A percentile compares a stretch with the other conserved stretches of the same genome.
Conservation (phyloP, 768 basidiomycete species). For the Leccinum ochraceum region DNA sequence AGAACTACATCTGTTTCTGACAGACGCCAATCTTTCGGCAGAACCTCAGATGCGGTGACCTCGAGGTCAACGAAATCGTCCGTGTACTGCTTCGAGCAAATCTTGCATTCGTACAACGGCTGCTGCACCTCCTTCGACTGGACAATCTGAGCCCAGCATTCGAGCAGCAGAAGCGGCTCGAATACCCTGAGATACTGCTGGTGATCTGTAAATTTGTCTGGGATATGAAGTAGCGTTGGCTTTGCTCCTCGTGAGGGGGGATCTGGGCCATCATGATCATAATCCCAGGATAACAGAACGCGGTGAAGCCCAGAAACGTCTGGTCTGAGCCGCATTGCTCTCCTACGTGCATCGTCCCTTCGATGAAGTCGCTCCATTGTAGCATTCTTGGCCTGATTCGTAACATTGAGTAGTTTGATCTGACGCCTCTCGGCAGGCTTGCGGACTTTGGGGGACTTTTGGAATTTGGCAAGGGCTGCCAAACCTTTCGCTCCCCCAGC, state of each 20-base stretch:
- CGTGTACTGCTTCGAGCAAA: constrained; percentile 67
- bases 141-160: constrained; percentile 87
- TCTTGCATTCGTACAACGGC: constrained; percentile 58
- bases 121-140: constrained; percentile 71
- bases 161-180: constrained; percentile 82
- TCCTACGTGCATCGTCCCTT: constrained; percentile 60
- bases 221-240: constrained; percentile 46
- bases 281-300: constrained; percentile 83
- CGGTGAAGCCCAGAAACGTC: constrained; percentile 80
- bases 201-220: constrained; percentile 64
- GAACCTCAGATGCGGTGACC: constrained; percentile 52
- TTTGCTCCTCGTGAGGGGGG: constrained; percentile 54
- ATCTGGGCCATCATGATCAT: constrained; percentile 60
- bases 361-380: constrained; percentile 52
- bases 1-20: constrained; percentile 87
- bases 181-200: constrained; percentile 73
- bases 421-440: constrained; percentile 61
- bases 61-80: constrained; percentile 88
- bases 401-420: constrained; percentile 62
- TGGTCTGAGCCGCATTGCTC: constrained; percentile 73
- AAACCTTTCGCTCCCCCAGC: constrained; percentile 44
- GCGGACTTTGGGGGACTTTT: constrained; percentile 59
- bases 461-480: constrained; percentile 56
- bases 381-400: constrained; percentile 42
- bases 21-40: constrained; percentile 73